Percentiles rank a stretch among this genome's conserved stretches.
These are phyloP conservation scores for Testicularia cyperi DNA, from an alignment of 1,284 basidiomycete species.

Conservation along the genomic window DNA sequence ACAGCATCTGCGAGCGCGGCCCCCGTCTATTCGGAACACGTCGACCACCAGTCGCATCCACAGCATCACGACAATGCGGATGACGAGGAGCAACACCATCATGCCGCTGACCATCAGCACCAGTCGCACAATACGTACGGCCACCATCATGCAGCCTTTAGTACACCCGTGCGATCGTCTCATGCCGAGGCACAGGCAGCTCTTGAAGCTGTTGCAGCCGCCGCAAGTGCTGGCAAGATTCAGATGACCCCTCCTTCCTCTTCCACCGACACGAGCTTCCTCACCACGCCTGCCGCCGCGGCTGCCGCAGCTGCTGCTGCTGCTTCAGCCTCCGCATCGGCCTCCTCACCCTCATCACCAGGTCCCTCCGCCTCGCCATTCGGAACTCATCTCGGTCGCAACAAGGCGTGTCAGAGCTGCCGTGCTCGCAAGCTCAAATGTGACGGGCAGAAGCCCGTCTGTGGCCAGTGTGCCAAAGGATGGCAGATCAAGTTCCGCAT, in stretches of 20 bases:
- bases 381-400: constrained; percentile 44
- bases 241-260: constrained; percentile 28
- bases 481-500: constrained; percentile 47
- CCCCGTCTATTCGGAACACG: too few species aligned
- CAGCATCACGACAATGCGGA: constrained; percentile 11
- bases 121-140: constrained; percentile 14
- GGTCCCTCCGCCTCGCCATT: constrained; percentile 31
- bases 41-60: neutral
- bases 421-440: constrained; percentile 52
- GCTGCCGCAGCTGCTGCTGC: constrained; percentile 28
- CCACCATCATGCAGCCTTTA: constrained; percentile 8
- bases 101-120: constrained; percentile 7
- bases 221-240: constrained; percentile 31
- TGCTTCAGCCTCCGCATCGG: constrained; percentile 17
- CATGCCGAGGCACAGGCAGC: constrained; percentile 40
- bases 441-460: constrained; percentile 47
- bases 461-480: constrained; percentile 47
- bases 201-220: constrained; percentile 34
- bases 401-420: constrained; percentile 50
- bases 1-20: too few species aligned
- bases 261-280: constrained; percentile 18
- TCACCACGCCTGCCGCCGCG: constrained; percentile 26
- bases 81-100: constrained; percentile 21
- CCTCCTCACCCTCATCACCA: constrained; percentile 7
- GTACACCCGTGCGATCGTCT: constrained; percentile 24